A percentile compares a stretch with the other conserved stretches of the same genome.
Conservation (phyloP, 208 protist species). For the Trypanosoma vivax region DNA sequence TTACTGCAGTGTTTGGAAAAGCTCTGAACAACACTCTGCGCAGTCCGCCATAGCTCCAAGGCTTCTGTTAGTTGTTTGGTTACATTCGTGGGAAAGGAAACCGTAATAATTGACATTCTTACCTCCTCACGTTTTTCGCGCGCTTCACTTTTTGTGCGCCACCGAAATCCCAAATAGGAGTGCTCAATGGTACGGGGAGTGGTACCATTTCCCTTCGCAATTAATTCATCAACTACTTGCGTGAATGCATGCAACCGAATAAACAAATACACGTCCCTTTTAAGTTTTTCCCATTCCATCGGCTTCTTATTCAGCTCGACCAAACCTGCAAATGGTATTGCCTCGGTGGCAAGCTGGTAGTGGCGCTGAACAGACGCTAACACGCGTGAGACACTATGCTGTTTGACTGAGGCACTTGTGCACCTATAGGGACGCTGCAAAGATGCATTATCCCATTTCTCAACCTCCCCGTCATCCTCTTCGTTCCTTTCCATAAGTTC, state of each 20-base stretch:
- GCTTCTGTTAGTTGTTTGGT: slow-evolving; percentile 30
- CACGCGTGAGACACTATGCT: slow-evolving; percentile 48
- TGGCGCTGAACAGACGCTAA: slow-evolving; percentile 40
- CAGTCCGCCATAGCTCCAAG: slow-evolving; percentile 51
- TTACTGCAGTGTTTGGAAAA: slow-evolving; percentile 41
- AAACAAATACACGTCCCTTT: slow-evolving; percentile 34
- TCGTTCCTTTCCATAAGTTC: slow-evolving; percentile 6
- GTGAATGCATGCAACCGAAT: slow-evolving; percentile 53
- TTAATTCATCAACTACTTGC: slow-evolving; percentile 8
- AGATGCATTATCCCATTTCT: slow-evolving; percentile 9
- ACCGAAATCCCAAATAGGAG: slow-evolving; percentile 28
- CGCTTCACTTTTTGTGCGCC: slow-evolving; percentile 37
- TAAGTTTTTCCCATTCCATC: slow-evolving; percentile 30
- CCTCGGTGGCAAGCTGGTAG: slow-evolving; percentile 50
- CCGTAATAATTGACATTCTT: slow-evolving; percentile 29
- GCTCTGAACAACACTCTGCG: slow-evolving; percentile 44
- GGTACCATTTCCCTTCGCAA: neutral
- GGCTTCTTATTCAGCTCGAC: slow-evolving; percentile 29
- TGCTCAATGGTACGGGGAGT: neutral
- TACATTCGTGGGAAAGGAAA: slow-evolving; percentile 43
- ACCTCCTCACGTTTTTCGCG: slow-evolving; percentile 35
- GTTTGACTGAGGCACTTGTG: slow-evolving; percentile 29
- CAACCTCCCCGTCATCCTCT: neutral
- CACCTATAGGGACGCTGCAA: too few species aligned
- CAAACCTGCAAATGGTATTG: slow-evolving; percentile 47